Evolutionary conservation across 306 rosid species (phyloP).

Genomic region (Vigna mungo): DNA sequence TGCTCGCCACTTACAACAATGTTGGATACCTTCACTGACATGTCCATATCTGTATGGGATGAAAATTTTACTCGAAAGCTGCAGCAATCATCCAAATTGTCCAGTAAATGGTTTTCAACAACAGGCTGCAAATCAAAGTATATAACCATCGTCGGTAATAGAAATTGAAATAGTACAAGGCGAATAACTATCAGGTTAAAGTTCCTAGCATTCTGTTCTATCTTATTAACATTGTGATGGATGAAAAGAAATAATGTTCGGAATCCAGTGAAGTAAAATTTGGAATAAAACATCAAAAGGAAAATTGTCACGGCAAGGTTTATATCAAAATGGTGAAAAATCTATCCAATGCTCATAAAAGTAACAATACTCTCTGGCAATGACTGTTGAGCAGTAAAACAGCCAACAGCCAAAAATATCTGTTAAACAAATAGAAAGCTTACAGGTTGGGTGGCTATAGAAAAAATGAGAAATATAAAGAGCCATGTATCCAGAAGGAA

Average conservation of each 20-base stretch:
- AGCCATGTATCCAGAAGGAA: not conserved
- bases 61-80: slow-evolving; percentile 65
- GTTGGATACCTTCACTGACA: slow-evolving; percentile 70
- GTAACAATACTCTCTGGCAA: not conserved
- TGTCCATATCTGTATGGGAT: slow-evolving; percentile 57
- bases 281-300: not conserved
- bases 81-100: slow-evolving; percentile 56
- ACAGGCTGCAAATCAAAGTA: slow-evolving; percentile 61
- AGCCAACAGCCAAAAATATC: slow-evolving; percentile 3
- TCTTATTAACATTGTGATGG: not conserved
- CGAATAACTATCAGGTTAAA: not conserved
- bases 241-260: not conserved
- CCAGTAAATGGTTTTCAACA: slow-evolving; percentile 46
- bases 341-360: not conserved
- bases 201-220: slow-evolving; percentile 5
- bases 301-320: not conserved
- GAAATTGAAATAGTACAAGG: not conserved
- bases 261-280: not conserved
- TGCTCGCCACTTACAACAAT: slow-evolving; percentile 33
- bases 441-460: slow-evolving; percentile 2
- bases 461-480: not conserved
- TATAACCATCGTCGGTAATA: slow-evolving; percentile 13
- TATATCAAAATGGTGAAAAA: slow-evolving; percentile 11
- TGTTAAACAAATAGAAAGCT: not conserved
- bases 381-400: not conserved